Conservation (phyloP, 73 alveolate species). For the Loxodes magnus region DNA sequence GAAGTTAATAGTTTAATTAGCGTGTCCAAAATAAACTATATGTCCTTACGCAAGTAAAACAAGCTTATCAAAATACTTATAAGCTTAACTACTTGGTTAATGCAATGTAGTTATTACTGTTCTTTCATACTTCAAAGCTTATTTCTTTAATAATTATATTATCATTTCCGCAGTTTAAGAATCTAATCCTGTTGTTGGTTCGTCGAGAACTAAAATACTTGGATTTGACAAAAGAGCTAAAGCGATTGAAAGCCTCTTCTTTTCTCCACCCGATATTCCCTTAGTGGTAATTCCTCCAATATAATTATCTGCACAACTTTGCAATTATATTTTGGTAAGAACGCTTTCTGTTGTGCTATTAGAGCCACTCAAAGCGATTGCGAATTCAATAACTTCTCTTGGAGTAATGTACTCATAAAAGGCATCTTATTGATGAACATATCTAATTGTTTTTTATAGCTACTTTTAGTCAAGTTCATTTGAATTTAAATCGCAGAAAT, state of each 20-base stretch:
- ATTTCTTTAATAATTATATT: constrained; percentile 2
- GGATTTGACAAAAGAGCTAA: constrained; percentile 38
- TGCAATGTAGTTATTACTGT: constrained; percentile 76
- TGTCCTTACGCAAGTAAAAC: constrained; percentile 59
- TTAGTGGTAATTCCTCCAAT: constrained; percentile 26
- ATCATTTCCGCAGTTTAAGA: constrained; percentile 11
- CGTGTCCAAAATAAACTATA: constrained; percentile 52
- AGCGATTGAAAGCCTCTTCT: constrained; percentile 40
- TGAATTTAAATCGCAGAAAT: too few relatives aligned
- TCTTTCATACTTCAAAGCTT: constrained; percentile 36
- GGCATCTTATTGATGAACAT: too few relatives aligned
- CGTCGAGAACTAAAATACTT: constrained; percentile 11
- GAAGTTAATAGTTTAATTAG: constrained; percentile 35
- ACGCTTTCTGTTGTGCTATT: too few relatives aligned
- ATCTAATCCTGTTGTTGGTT: constrained; percentile 24
- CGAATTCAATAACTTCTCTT: too few relatives aligned
- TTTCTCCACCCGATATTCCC: constrained; percentile 41
- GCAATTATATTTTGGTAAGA: too few relatives aligned
- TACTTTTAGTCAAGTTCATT: too few relatives aligned
- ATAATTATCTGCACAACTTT: constrained; percentile 16
- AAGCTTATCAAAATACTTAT: constrained; percentile 52
- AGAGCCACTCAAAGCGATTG: too few relatives aligned
- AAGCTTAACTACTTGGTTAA: constrained; percentile 64
- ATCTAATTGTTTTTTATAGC: too few relatives aligned
- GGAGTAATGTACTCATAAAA: too few relatives aligned